Evolutionary conservation across 106 monocot genomes (phyloP), one percentile per base, ranked within the genome.

Genomic region (Dendrobium huoshanense): DNA sequence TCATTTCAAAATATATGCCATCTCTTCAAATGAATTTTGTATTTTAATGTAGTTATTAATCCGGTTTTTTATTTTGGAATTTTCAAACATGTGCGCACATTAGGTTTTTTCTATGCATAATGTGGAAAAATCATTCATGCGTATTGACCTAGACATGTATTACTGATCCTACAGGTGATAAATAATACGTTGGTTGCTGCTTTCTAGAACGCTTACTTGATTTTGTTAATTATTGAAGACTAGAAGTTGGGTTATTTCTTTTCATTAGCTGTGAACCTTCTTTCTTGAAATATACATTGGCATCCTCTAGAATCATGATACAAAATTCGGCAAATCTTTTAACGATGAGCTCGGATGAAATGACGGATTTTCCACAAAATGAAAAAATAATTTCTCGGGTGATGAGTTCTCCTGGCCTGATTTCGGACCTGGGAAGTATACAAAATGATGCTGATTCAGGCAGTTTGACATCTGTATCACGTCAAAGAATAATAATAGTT

Each of bases 401-500:
- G 7, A 65, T 65, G 64, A 65, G 64, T 65, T 65, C 25, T 65
- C n/a, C 64, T 65, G 64, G 22, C 6, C n/a, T 65, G 64, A 65
- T n/a, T 65, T 22, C 25, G 25, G 25, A 25, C 25, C n/a, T 65
- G 25, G 25, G 64, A 65, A 65, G 64, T 7, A 65, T 65, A 25
- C 22, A 65, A n/a, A 65, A 65, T 65, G 64, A 27, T 65, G 64
- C 22, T 65, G 64, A 65, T 65, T 24, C 25, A 25, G 64, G 24
- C 64, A 65, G 25, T 65, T 65, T 25, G 24, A 22, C 25, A 65
- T 83, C 83, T 10, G 54, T 79, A 17, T 81, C 88, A 15, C 83
- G 80, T 24, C 82, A 86, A 2, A 79, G 85, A 8, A 73, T 88
- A 29, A 86, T 88, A 31, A 79, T 88, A 19, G 85, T 88, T 0